Evolutionary conservation across 1,284 basidiomycete genomes (phyloP), one percentile per base, ranked within the genome.

Genomic region (Puccinia novopanici): DNA sequence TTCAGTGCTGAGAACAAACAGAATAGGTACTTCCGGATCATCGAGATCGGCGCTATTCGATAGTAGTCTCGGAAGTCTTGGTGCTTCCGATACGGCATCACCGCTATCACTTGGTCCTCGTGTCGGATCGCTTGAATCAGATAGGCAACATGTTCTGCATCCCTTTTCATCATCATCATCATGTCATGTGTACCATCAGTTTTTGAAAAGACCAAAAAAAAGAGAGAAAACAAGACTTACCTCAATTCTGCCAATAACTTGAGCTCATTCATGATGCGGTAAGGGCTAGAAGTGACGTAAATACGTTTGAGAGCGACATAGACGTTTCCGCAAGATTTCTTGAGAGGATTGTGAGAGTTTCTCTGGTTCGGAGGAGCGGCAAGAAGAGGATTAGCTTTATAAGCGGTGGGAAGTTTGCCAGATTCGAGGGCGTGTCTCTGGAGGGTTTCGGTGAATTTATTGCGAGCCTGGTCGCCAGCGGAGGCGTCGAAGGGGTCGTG

Each of bases 231-330:
- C 15, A 22, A 22, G n/a, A 81, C 84, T 65, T 59, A 87, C 86
- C 88, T 86, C 15, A 89, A 83, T 72, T 92, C 91, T 85, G 94
- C 91, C 88, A 99, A 90, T 81, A 99, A 94, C n/a, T 91, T 88
- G 78, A 99, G 90, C 86, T 99, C 97, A 86, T 99, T 99, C 75
- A 91, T 89, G 84, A 99, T 96, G 24, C 97, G 89, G 81, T 92
- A 91, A 0, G 96, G 96, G 82, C 92, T 94, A 84, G 93, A 95
- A 0, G 96, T 99, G 37, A 95, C 95, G 85, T 98, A 94, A 85
- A 99, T 98, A 83, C 95, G 90, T 88, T 99, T 99, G 84, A 99
- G 89, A 0, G 96, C 96, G 55, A 99, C 95, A 84, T 92, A 94
- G 22, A 92, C 86, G 17, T 78, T 68, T 12, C 65, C 65, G 24